Base-by-base conservation (phyloP, 2,329 filamentous ascomycete species). In the Colletotrichum neosansevieriae region DNA sequence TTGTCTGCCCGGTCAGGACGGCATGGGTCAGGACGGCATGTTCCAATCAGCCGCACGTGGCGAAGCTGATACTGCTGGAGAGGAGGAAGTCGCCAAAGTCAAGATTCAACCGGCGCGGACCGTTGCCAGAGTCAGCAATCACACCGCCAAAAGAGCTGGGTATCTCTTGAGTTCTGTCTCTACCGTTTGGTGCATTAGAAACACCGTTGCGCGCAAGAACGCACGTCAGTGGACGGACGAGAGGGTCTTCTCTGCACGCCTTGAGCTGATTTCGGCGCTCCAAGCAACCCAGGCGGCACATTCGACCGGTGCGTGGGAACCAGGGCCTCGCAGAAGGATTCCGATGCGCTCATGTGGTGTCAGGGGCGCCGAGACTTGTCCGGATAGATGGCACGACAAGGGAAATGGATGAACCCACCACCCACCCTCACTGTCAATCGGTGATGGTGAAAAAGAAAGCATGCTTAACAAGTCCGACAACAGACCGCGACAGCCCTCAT, bases 321-420 rank as follows among this genome's bases (percentile, higher is more conserved):
- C 29, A 29, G 29, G 29, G 29, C 34, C n/a, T 61, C 11, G 56
- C 21, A 51, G 54, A 54, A 53, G 32, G 40, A 61, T 61, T 58
- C 32, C 34, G 47, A 49, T 65, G 54, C 34, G 54, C 40, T 64
- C 38, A 60, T 40, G 34, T 64, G 34, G 61, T 19, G 32, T 63
- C 34, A 63, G 51, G 29, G 53, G 32, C 32, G 50, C 53, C 58
- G 51, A 67, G 62, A 58, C 21, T 58, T 36, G 53, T 58, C 61
- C 19, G 58, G 49, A 61, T 59, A 61, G 32, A 57, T 49, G 57
- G 63, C 49, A 42, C 32, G 36, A 45, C 50, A 42, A 24, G 60
- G 24, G 51, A 57, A 49, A 51, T 34, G 56, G 45, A 68, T 40
- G 59, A 63, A 29, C 60, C 38, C 64, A 63, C 51, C 51, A 53